A percentile compares a stretch with the other conserved stretches of the same genome.
phyloP scores from a whole-genome alignment of 805 yeast genomes.

The Vanderwaltozyma verrucispora region DNA sequence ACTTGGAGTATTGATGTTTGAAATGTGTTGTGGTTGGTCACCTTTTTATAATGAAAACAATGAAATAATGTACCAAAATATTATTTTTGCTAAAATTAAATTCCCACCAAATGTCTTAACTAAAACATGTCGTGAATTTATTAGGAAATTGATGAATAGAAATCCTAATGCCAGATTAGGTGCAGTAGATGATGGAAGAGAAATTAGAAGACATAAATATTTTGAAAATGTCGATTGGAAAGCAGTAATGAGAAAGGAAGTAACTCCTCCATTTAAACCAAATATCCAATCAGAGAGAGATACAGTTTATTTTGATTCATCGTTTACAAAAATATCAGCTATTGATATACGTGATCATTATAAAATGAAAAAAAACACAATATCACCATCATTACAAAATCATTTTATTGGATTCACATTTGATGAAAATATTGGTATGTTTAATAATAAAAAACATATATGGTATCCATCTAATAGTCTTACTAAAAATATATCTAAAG shows the following conservation, averaged over 20 bases:
- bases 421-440: conserved; percentile 61
- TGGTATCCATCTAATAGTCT: not conserved
- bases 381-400: conserved; percentile 86
- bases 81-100: conserved; percentile 95
- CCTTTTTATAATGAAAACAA: conserved; percentile 97
- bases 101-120: conserved; percentile 93
- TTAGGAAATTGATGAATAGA: conserved; percentile 87
- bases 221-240: conserved; percentile 90
- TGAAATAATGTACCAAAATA: conserved; percentile 97
- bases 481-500: no score
- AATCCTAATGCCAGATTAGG: conserved; percentile 94
- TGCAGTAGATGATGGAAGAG: conserved; percentile 83
- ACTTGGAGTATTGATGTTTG: conserved; percentile 89
- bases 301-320: conserved; percentile 95
- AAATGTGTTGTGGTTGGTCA: conserved; percentile 99
- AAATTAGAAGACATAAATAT: conserved; percentile 83
- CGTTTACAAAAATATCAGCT: conserved; percentile 85
- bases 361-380: conserved; percentile 39
- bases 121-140: conserved; percentile 87
- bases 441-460: not conserved
- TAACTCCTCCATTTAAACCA: conserved; percentile 96
- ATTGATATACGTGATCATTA: conserved; percentile 46
- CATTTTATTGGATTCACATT: conserved; percentile 91
- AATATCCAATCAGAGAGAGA: conserved; percentile 84
- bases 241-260: conserved; percentile 58